Percentiles rank a stretch among this genome's conserved stretches.
Conservation (phyloP, 306 rosid species). For the Benincasa hispida region DNA sequence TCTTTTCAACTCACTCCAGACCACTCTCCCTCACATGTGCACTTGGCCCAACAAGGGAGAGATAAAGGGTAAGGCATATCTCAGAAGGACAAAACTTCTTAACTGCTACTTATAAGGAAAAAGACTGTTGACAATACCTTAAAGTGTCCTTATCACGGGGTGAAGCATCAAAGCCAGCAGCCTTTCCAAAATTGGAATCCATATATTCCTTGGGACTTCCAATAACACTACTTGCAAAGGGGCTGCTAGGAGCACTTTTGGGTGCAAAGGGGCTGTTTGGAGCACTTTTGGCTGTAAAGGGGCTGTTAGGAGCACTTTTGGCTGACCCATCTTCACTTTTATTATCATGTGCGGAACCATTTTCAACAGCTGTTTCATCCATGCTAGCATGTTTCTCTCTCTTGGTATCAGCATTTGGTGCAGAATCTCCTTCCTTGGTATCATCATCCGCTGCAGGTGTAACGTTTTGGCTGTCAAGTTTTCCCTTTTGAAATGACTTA, state of each 20-base stretch:
- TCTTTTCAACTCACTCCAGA: not conserved
- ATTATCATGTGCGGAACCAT: slow-evolving; percentile 44
- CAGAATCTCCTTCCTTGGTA: slow-evolving; percentile 7
- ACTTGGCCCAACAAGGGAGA: not conserved
- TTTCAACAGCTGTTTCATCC: slow-evolving; percentile 49
- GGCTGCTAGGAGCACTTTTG: slow-evolving; percentile 62
- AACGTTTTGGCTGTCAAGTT: slow-evolving; percentile 40
- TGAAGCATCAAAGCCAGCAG: slow-evolving; percentile 44
- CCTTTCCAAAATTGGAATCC: slow-evolving; percentile 44
- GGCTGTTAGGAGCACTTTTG: slow-evolving; percentile 70
- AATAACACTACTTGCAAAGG: slow-evolving; percentile 48
- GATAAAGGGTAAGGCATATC: not conserved
- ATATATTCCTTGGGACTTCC: slow-evolving; percentile 63
- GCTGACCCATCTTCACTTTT: slow-evolving; percentile 46
- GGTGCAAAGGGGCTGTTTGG: slow-evolving; percentile 58
- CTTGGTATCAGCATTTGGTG: slow-evolving; percentile 35
- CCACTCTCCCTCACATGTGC: not conserved
- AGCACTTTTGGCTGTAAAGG: slow-evolving; percentile 47
- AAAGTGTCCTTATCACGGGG: slow-evolving; percentile 48
- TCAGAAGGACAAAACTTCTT: not conserved
- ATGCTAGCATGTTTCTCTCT: slow-evolving; percentile 35
- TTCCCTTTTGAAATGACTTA: slow-evolving; percentile 15
- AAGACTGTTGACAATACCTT: slow-evolving; percentile 38
- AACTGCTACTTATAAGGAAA: not conserved
- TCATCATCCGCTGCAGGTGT: slow-evolving; percentile 23